Base-by-base conservation (phyloP, 2,329 filamentous ascomycete species). In the Ascochyta lentis region DNA sequence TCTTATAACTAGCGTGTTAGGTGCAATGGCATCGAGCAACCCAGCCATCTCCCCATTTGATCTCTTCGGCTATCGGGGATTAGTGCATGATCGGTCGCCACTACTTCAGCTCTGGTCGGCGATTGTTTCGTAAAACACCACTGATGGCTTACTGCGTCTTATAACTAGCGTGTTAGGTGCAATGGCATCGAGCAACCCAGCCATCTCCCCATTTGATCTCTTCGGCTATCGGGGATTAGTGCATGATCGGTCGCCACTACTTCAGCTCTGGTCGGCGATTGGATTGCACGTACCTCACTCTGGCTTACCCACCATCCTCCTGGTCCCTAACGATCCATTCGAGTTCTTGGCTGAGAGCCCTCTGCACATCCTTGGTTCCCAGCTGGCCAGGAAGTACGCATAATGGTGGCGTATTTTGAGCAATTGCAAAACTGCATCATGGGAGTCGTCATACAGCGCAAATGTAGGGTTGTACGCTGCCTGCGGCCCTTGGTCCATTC, bases 191-290 rank as follows among this genome's bases (percentile, higher is more conserved):
- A 3, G 5, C 16, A 31, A n/a, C 16, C 19, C 16, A 1, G 31
- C 15, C 13, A 9, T 13, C 19, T 24, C 35, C 13, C 44, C 23
- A 16, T 15, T 31, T n/a, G 27, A 43, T 22, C 6, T 22, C 37
- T 26, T 42, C 23, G 27, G 35, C 31, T 22, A 26, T 48, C 16
- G 26, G n/a, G 29, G 37, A 33, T 54, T 34, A 16, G 16, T 56
- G 29, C 42, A 43, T 42, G 16, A 23, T 47, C 42, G n/a, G 16
- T 39, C 13, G 46, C 41, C 10, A 41, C 49, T 27, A 31, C 22
- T 49, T n/a, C 34, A 29, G 41, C 46, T 34, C 10, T 43, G 44
- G 47, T 59, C 49, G 57, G 44, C 53, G 57, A 59, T 50, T 42
- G 41, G 15, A 19, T 23, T n/a, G n/a, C 16, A 24, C 26, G 31